Conservation (phyloP, 345 rosid genomes). For the Rhizophora mangle region DNA sequence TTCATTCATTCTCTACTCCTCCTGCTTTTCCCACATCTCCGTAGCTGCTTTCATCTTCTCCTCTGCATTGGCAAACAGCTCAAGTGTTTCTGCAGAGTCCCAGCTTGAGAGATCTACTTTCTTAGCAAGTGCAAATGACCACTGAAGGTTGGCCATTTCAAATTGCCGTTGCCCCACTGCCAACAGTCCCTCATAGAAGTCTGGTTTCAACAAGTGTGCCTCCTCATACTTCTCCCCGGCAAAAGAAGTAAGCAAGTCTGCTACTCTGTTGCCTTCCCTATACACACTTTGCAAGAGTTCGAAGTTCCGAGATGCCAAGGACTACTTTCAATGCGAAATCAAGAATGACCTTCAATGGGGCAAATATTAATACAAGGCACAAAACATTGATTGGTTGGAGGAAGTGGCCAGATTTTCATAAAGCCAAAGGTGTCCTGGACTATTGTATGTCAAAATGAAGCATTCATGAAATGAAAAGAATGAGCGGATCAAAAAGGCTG, state of each 20-base stretch:
- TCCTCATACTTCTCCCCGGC: slow-evolving; percentile 77
- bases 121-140: slow-evolving; percentile 81
- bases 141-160: slow-evolving; percentile 96
- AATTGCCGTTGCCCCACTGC: slow-evolving; percentile 94
- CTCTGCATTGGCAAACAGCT: slow-evolving; percentile 77
- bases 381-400: no score
- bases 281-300: background rate
- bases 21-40: slow-evolving; percentile 93
- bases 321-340: slow-evolving; percentile 50
- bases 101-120: slow-evolving; percentile 71
- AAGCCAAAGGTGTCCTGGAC: no score
- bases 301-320: slow-evolving; percentile 41
- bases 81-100: slow-evolving; percentile 71
- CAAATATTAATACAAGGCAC: no score
- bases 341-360: no score
- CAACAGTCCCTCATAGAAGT: slow-evolving; percentile 90
- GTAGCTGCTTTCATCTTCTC: slow-evolving; percentile 93
- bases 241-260: slow-evolving; percentile 28
- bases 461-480: no score
- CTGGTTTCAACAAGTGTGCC: slow-evolving; percentile 78
- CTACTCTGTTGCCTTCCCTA: background rate
- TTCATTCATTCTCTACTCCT: slow-evolving; percentile 68
- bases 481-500: no score
- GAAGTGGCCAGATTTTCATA: no score
- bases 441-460: no score